Base-by-base conservation (phyloP, 805 yeast species). In the Candida oleophila region DNA sequence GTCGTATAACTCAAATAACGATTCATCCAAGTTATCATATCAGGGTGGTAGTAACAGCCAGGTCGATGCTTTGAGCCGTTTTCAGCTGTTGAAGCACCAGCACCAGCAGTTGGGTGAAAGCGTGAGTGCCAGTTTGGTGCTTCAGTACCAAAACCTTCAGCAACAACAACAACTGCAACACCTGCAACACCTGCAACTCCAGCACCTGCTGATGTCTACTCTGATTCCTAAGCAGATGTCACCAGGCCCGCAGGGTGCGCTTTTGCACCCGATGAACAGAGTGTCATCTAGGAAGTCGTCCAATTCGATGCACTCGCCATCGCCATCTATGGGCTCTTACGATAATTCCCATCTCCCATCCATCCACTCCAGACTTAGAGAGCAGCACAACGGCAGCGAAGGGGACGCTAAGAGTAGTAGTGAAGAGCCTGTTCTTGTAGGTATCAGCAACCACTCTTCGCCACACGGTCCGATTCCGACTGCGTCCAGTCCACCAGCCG, bases 71-170 rank as follows among this genome's bases (percentile, higher is more conserved):
- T 59, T 83, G 42, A 67, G 68, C 18, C 70, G 69, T 50, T 83
- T 75, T 55, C 85, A 81, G 56, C 64, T 66, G 46, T 66, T 83
- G 63, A 77, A 70, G 56, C 68, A 66, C 14, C 78, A 74, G 36
- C 83, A 81, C 54, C 83, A 80, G 48, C 70, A 78, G 34, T 61
- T 81, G 35, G 71, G 82, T 38, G 86, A 81, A 22, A 78, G 80
- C 54, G 69, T 82, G 9, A 72, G 74, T 25, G 78, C 81, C 37
- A 79, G 85, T 49, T 52, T 78, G 45, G 56, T 68, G 2, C 53
- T 71, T 21, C 72, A 61, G 32, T 59, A 60, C 21, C 40, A 39
- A 21, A 38, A 25, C 14, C 18, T 47, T 41, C 16, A 46, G 51
- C 11, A 32, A 49, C 30, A 46, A 42, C 22, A 42, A 16, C 25